Percentiles rank a stretch among this genome's conserved stretches.
These are phyloP conservation scores for Penicillium cataractarum DNA, from an alignment of 495 filamentous ascomycete species.

Conservation along the genomic window DNA sequence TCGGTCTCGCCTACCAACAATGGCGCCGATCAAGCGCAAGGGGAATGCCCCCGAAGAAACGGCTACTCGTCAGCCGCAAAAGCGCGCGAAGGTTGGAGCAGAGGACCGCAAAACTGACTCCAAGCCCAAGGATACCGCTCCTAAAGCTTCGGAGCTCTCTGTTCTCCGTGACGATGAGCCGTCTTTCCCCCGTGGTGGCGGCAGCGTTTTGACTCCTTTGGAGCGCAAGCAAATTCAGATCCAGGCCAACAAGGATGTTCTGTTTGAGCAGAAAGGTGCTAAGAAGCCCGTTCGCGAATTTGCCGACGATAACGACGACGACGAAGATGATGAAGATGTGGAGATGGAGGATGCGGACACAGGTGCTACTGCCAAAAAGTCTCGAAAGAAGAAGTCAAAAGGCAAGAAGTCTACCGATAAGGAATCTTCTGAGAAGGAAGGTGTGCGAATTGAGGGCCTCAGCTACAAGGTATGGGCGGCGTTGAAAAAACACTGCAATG, in stretches of 20 bases:
- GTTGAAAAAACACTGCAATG: not conserved
- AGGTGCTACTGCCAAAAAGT: conserved; percentile 51
- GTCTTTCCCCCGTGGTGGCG: conserved; percentile 91
- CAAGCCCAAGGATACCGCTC: conserved; percentile 39
- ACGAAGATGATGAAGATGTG: conserved; percentile 41
- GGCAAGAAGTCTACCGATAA: conserved; percentile 51
- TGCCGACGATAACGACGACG: conserved; percentile 47
- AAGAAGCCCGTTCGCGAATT: conserved; percentile 48
- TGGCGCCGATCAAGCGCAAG: conserved; percentile 60
- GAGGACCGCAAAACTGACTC: conserved; percentile 42
- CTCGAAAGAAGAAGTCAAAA: conserved; percentile 50
- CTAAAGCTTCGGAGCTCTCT: conserved; percentile 49
- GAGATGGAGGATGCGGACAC: conserved; percentile 54
- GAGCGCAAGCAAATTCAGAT: conserved; percentile 97
- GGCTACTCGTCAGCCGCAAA: conserved; percentile 45
- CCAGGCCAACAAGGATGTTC: conserved; percentile 86
- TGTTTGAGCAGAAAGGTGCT: conserved; percentile 80
- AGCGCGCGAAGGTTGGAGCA: conserved; percentile 50
- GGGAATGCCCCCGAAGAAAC: conserved; percentile 44
- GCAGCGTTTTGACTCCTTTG: conserved; percentile 84
- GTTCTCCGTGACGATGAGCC: conserved; percentile 76
- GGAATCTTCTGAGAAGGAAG: conserved; percentile 53
- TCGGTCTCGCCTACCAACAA: conserved; percentile 39
- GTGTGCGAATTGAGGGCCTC: conserved; percentile 78
- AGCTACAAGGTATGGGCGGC: conserved; percentile 75